These are phyloP conservation scores for Ceratobasidium sp. DNA, from an alignment of 1,284 basidiomycete genomes.

Conservation along the genomic window DNA sequence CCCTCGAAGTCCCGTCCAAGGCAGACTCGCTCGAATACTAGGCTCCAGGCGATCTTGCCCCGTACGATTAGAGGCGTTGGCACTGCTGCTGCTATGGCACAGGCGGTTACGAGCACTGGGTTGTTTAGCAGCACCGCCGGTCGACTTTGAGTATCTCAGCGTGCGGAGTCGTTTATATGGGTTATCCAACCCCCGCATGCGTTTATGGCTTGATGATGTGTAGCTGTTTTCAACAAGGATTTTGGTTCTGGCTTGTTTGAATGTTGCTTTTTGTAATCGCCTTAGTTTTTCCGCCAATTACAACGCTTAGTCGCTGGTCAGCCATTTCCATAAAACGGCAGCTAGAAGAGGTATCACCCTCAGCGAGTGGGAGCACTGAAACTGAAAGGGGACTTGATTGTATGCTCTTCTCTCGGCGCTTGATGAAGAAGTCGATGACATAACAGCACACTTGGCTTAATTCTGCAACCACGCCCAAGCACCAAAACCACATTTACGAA, in stretches of 20 bases:
- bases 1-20: not conserved
- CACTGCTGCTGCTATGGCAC: not conserved
- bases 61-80: not conserved
- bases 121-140: not conserved
- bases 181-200: constrained; percentile 10
- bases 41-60: not conserved
- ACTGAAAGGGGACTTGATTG: too few relatives aligned
- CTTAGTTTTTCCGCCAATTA: not conserved
- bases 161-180: constrained; percentile 19
- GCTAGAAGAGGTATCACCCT: too few relatives aligned
- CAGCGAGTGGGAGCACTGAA: too few relatives aligned
- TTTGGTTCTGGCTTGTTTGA: not conserved
- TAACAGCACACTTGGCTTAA: not conserved
- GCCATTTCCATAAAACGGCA: too few relatives aligned
- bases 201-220: too few relatives aligned
- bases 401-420: not conserved
- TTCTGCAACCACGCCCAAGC: not conserved
- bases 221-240: not conserved
- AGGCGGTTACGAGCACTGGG: constrained; percentile 3
- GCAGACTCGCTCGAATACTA: too few relatives aligned
- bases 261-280: not conserved
- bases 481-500: not conserved
- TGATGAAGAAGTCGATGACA: not conserved
- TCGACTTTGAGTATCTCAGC: constrained; percentile 8
- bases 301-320: too few relatives aligned